Evolutionary conservation across 306 rosid genomes (phyloP).

Genomic region (Vigna hirtella): DNA sequence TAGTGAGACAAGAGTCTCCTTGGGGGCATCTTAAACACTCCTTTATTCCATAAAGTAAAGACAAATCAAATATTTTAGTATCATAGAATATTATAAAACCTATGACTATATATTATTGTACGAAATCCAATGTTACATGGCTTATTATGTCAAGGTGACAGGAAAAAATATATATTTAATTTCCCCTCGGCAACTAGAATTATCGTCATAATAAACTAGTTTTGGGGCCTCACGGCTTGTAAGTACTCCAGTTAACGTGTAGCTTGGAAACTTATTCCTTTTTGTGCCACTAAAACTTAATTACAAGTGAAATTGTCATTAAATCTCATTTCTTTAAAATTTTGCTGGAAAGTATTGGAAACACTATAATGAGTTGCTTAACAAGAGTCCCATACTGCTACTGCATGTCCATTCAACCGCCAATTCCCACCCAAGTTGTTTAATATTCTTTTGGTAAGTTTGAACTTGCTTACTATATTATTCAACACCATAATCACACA

Average conservation of each 20-base stretch:
- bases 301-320: conserved; percentile 24
- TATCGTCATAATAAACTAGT: neutral
- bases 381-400: conserved; percentile 29
- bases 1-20: conserved; percentile 88
- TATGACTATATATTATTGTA: neutral
- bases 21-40: conserved; percentile 93
- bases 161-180: conserved; percentile 10
- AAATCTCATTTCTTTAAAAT: conserved; percentile 3
- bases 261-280: conserved; percentile 21
- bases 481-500: conserved; percentile 47
- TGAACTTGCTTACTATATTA: conserved; percentile 28
- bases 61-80: conserved; percentile 36
- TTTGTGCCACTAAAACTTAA: conserved; percentile 36
- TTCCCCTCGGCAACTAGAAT: conserved; percentile 6
- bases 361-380: conserved; percentile 32
- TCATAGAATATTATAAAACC: neutral
- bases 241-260: conserved; percentile 21
- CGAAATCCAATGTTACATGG: conserved; percentile 32
- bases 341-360: conserved; percentile 26
- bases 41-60: conserved; percentile 51
- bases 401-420: conserved; percentile 45
- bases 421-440: conserved; percentile 39
- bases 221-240: conserved; percentile 26
- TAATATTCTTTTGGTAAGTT: conserved; percentile 33
- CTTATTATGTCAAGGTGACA: neutral